Evolutionary conservation across 805 yeast genomes (phyloP), one percentile per base, ranked within the genome.

Genomic region (Suhomyces pyralidae): DNA sequence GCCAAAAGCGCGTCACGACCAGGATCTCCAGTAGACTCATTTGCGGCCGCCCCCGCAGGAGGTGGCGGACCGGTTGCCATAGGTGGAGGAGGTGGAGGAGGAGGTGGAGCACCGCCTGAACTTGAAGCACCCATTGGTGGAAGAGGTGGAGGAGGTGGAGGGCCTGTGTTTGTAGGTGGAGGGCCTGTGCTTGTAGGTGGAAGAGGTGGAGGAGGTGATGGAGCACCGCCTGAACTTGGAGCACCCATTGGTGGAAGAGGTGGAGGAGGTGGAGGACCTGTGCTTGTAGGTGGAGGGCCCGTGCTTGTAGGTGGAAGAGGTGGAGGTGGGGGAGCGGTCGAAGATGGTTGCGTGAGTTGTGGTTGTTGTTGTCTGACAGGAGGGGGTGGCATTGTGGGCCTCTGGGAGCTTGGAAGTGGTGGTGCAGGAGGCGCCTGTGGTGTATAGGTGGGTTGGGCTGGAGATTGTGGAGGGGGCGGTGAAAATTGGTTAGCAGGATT

Each of bases 1-100:
- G 96, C 88, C 54, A 93, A 74, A 42, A 93, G 76, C 0, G 96
- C 96, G 66, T 88, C 96, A 60, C 96, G 76, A 0, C 85, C 85
- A 1, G 74, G 70, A 58, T 79, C 91, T 4, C 72, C 83, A 14
- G 59, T 48, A 5, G 65, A 63, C 46, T 60, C 69, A 51, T 62
- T 74, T 55, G 52, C 70, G 51, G 55, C 73, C 15, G 70, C 32
- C 32, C 32, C 32, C n/a, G 32, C 62, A 28, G 74, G 76, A n/a
- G 77, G 80, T n/a, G 76, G 77, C 22, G 74, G 78, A 45, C 71
- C 70, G 20, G 67, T 63, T 48, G 61, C 58, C 45, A 66, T 20
- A 12, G 62, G 51, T 3, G 57, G 54, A 9, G 55, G 52, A 12
- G 63, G 60, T 2, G 63, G 63, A 20, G 62, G 56, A 14, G 64